Conservation (phyloP, 2,329 filamentous ascomycete species). For the Monilinia laxa region DNA sequence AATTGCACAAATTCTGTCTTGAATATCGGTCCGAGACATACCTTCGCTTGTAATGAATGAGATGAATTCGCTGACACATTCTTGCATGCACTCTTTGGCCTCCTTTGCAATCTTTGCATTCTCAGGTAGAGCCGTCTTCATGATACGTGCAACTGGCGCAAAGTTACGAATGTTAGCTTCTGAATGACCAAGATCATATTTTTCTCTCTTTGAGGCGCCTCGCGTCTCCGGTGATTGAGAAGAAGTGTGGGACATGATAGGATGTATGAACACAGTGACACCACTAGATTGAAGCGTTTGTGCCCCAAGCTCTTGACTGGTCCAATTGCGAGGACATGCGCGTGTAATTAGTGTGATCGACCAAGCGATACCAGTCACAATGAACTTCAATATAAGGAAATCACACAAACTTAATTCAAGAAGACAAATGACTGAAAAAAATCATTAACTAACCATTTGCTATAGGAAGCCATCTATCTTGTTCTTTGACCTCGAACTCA, state of each 20-base stretch:
- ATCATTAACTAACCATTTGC: slow-evolving; percentile 87
- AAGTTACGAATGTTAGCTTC: slow-evolving; percentile 95
- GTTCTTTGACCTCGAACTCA: slow-evolving; percentile 99
- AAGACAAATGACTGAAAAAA: slow-evolving; percentile 33
- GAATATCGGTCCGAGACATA: slow-evolving; percentile 48
- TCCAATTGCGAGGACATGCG: slow-evolving; percentile 36
- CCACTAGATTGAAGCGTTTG: slow-evolving; percentile 38
- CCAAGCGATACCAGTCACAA: slow-evolving; percentile 51
- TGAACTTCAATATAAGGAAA: slow-evolving; percentile 35
- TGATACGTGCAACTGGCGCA: slow-evolving; percentile 95
- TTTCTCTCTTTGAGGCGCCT: slow-evolving; percentile 44
- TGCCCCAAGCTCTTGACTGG: slow-evolving; percentile 39
- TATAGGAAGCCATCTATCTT: slow-evolving; percentile 99
- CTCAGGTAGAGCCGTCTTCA: slow-evolving; percentile 96
- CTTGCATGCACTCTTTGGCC: slow-evolving; percentile 99
- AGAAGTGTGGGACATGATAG: slow-evolving; percentile 60
- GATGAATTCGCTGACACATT: slow-evolving; percentile 99
- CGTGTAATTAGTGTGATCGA: slow-evolving; percentile 46
- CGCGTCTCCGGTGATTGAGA: slow-evolving; percentile 50
- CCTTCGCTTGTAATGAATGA: slow-evolving; percentile 99
- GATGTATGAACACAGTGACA: slow-evolving; percentile 37
- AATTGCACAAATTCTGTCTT: slow-evolving; percentile 24
- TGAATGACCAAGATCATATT: slow-evolving; percentile 41
- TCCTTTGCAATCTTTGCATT: slow-evolving; percentile 99
- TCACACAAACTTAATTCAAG: slow-evolving; percentile 58